phyloP scores from a whole-genome alignment of 768 basidiomycete species.

The Austroboletus festivus region DNA sequence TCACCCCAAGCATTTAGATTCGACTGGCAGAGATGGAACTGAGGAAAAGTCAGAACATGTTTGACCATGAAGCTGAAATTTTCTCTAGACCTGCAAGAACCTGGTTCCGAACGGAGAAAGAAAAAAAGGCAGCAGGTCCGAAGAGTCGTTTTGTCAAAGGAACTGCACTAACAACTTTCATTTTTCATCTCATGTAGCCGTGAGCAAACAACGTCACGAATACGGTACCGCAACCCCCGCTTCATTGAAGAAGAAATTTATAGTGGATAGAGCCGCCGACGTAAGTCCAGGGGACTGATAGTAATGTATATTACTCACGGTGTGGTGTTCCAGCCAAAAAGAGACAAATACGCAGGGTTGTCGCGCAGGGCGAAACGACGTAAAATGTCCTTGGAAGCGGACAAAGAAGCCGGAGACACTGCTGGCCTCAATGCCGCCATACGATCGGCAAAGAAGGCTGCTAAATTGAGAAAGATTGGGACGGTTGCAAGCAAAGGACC shows the following conservation, averaged over 20 bases:
- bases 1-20: conserved; percentile 46
- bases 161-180: conserved; percentile 1
- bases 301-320: conserved; percentile 4
- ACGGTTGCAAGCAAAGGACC: conserved; percentile 39
- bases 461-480: conserved; percentile 73
- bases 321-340: conserved; percentile 51
- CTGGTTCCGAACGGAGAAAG: conserved; percentile 94
- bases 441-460: conserved; percentile 81
- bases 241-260: conserved; percentile 39
- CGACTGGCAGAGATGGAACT: conserved; percentile 95
- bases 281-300: conserved; percentile 28
- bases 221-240: conserved; percentile 40
- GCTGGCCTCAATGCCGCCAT: conserved; percentile 68
- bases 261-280: conserved; percentile 36
- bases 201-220: conserved; percentile 76
- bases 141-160: not conserved
- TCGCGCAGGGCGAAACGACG: conserved; percentile 86
- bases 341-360: conserved; percentile 77
- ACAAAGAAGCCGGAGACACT: conserved; percentile 56
- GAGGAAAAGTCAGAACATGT: conserved; percentile 91
- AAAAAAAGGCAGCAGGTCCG: conserved; percentile 80
- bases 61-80: conserved; percentile 91
- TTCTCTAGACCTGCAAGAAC: conserved; percentile 90
- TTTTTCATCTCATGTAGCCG: conserved; percentile 40
- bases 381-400: conserved; percentile 82